Conservation (phyloP, 2,329 filamentous ascomycete species). For the Gremmenia infestans region DNA sequence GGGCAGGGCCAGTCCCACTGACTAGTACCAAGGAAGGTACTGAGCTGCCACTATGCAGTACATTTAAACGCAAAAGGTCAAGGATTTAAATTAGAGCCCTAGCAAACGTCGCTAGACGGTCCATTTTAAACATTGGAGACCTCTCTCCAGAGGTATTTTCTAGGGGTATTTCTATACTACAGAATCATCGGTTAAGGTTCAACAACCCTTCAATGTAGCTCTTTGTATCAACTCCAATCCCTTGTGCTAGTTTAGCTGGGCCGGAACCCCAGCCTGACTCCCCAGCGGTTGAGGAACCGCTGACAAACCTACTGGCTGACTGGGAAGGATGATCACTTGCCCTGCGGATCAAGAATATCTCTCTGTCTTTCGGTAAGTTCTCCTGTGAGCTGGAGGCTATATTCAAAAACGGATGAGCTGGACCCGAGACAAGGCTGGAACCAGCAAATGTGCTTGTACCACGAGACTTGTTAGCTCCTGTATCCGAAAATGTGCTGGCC, state of each 20-base stretch:
- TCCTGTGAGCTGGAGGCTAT: neutral
- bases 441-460: slow-evolving; percentile 10
- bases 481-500: neutral
- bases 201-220: slow-evolving; percentile 70
- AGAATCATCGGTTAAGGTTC: slow-evolving; percentile 41
- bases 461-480: slow-evolving; percentile 1
- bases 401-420: slow-evolving; percentile 29
- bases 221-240: slow-evolving; percentile 72
- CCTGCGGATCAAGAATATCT: slow-evolving; percentile 56
- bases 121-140: neutral
- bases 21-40: too few relatives aligned
- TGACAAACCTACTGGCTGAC: slow-evolving; percentile 14
- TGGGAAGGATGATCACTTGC: slow-evolving; percentile 48
- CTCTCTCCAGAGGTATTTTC: neutral
- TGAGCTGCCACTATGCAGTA: too few relatives aligned
- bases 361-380: slow-evolving; percentile 38
- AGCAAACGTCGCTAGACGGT: neutral
- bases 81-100: too few relatives aligned
- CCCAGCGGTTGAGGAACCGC: slow-evolving; percentile 30
- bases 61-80: too few relatives aligned
- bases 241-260: slow-evolving; percentile 59
- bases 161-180: neutral
- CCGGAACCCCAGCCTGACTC: slow-evolving; percentile 46
- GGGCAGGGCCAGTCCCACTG: too few relatives aligned
- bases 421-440: slow-evolving; percentile 20